Percentiles rank a stretch among this genome's conserved stretches.
These are phyloP conservation scores for Petunia secreta DNA, from an alignment of 257 asterid species.

Conservation along the genomic window DNA sequence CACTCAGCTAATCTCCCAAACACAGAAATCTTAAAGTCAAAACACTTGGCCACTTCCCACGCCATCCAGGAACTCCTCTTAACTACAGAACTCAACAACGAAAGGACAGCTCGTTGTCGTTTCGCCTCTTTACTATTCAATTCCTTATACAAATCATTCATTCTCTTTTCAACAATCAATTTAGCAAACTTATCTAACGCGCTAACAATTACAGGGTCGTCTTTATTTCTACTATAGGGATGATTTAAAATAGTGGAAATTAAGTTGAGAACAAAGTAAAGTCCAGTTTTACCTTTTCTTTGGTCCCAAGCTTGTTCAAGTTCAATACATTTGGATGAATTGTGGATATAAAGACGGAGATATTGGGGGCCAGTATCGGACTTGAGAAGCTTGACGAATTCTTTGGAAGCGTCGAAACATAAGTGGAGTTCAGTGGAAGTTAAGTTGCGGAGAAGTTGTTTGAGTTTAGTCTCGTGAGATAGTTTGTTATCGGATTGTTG, in stretches of 20 bases:
- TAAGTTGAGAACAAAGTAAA: slow-evolving; percentile 51
- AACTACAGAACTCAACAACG: slow-evolving; percentile 64
- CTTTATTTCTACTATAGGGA: slow-evolving; percentile 35
- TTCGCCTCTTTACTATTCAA: slow-evolving; percentile 67
- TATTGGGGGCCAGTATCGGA: slow-evolving; percentile 62
- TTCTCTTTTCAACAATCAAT: slow-evolving; percentile 55
- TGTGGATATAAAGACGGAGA: slow-evolving; percentile 42
- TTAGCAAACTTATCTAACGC: slow-evolving; percentile 69
- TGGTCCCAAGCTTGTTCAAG: slow-evolving; percentile 77
- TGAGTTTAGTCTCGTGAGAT: slow-evolving; percentile 67
- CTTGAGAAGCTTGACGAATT: slow-evolving; percentile 61
- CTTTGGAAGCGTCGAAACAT: slow-evolving; percentile 65
- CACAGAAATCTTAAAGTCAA: slow-evolving; percentile 62
- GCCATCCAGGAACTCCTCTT: slow-evolving; percentile 70
- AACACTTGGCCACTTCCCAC: slow-evolving; percentile 71
- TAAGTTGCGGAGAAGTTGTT: slow-evolving; percentile 73
- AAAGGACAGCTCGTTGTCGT: slow-evolving; percentile 66
- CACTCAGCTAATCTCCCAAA: slow-evolving; percentile 67
- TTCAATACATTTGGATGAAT: slow-evolving; percentile 65
- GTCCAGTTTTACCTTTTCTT: slow-evolving; percentile 63
- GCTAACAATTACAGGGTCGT: slow-evolving; percentile 25
- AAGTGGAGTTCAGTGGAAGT: slow-evolving; percentile 62
- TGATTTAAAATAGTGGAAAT: slow-evolving; percentile 58
- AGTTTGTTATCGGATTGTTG: slow-evolving; percentile 37
- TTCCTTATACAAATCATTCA: slow-evolving; percentile 72